Percentiles rank a stretch among this genome's conserved stretches.
phyloP scores from a whole-genome alignment of 257 asterid species.

The Nicotiana tabacum region DNA sequence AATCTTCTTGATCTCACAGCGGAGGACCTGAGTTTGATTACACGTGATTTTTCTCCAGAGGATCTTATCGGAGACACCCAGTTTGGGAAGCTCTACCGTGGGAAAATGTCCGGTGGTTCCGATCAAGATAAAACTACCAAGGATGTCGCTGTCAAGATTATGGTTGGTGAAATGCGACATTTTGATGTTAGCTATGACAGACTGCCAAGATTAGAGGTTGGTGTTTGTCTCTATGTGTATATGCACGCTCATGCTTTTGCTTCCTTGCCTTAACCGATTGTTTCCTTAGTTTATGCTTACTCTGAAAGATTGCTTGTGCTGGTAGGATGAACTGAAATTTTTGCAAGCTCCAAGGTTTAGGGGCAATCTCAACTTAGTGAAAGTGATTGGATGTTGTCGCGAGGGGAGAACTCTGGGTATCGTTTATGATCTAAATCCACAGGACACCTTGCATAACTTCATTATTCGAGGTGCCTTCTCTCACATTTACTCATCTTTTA shows the following conservation, averaged over 20 bases:
- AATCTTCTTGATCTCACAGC: neutral
- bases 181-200: neutral
- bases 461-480: neutral
- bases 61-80: neutral
- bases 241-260: neutral
- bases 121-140: neutral
- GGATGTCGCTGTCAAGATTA: neutral
- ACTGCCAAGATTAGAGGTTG: neutral
- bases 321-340: neutral
- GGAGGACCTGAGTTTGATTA: neutral
- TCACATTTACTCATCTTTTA: neutral
- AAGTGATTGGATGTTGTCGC: neutral
- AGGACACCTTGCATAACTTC: neutral
- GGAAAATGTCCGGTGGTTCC: neutral
- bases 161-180: neutral
- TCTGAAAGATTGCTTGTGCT: neutral
- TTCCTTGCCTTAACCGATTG: too few species aligned
- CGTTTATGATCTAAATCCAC: conserved; percentile 7
- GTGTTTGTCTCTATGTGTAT: neutral
- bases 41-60: neutral
- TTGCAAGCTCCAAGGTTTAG: conserved; percentile 4
- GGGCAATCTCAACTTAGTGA: conserved; percentile 3
- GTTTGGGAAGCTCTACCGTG: conserved; percentile 9
- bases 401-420: neutral
- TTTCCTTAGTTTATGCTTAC: too few species aligned